These are phyloP conservation scores for Saccharomycopsis phalli DNA, from an alignment of 1,139 yeast genomes.

Conservation along the genomic window DNA sequence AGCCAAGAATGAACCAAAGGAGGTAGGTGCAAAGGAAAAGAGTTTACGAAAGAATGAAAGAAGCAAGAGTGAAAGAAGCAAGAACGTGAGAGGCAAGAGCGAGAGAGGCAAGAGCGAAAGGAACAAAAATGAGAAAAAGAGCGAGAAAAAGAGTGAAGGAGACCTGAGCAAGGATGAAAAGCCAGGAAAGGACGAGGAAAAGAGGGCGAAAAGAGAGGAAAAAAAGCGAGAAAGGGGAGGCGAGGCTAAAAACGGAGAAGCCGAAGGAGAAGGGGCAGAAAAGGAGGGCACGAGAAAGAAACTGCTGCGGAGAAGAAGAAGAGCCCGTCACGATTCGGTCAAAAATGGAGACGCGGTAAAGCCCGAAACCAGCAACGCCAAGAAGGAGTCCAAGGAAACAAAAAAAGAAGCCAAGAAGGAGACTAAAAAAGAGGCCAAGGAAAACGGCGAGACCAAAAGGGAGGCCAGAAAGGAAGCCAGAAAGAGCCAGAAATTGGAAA, in stretches of 20 bases:
- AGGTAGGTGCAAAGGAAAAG: conserved; percentile 6
- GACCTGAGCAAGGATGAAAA: conserved; percentile 17
- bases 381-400: background rate
- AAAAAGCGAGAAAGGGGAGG: conserved; percentile 3
- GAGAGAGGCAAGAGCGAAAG: conserved; percentile 1
- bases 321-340: no score
- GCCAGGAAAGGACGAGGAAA: conserved; percentile 11
- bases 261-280: background rate
- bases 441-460: background rate
- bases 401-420: background rate
- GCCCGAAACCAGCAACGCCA: background rate
- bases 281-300: no score
- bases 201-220: conserved; percentile 7
- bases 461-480: background rate
- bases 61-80: background rate
- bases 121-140: conserved; percentile 3
- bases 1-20: background rate
- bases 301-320: background rate
- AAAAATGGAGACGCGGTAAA: background rate
- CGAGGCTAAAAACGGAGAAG: background rate
- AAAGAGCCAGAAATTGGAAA: background rate
- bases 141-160: conserved; percentile 4
- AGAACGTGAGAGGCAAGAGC: background rate
- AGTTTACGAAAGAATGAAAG: conserved; percentile 19
- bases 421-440: conserved; percentile 11